phyloP scores from a whole-genome alignment of 2,329 filamentous ascomycete genomes.

The Neonectria coccinea region DNA sequence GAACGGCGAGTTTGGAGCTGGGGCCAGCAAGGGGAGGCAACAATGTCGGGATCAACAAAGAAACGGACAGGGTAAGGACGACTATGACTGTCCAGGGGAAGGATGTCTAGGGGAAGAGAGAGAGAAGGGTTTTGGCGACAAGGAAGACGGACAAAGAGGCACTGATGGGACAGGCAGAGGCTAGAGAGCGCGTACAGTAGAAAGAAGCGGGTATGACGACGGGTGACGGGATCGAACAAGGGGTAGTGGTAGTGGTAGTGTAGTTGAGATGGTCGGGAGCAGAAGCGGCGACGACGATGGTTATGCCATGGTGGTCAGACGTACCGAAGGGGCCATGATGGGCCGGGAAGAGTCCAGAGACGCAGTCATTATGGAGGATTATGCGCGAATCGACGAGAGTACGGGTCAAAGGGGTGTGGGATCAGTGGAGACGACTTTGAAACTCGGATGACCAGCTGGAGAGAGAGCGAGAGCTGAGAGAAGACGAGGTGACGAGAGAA shows the following conservation, averaged over 20 bases:
- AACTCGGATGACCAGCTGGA: constrained; percentile 22
- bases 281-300: constrained; percentile 6
- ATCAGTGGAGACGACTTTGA: constrained; percentile 30
- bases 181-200: neutral
- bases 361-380: constrained; percentile 60
- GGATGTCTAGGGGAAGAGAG: neutral
- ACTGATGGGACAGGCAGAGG: neutral
- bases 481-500: constrained; percentile 2
- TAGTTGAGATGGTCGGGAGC: neutral
- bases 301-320: constrained; percentile 47
- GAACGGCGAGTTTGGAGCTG: neutral
- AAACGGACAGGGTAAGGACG: constrained; percentile 13
- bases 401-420: constrained; percentile 7
- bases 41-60: constrained; percentile 17
- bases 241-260: neutral
- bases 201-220: constrained; percentile 2
- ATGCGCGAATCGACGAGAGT: constrained; percentile 29
- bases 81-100: neutral
- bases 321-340: constrained; percentile 73
- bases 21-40: constrained; percentile 3
- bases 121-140: neutral
- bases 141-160: neutral
- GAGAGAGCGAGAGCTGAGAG: constrained; percentile 3
- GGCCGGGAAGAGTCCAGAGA: constrained; percentile 71
- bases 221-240: constrained; percentile 1